Evolutionary conservation across 2,329 filamentous ascomycete species (phyloP).

Genomic region (Metarhizium guizhouense): DNA sequence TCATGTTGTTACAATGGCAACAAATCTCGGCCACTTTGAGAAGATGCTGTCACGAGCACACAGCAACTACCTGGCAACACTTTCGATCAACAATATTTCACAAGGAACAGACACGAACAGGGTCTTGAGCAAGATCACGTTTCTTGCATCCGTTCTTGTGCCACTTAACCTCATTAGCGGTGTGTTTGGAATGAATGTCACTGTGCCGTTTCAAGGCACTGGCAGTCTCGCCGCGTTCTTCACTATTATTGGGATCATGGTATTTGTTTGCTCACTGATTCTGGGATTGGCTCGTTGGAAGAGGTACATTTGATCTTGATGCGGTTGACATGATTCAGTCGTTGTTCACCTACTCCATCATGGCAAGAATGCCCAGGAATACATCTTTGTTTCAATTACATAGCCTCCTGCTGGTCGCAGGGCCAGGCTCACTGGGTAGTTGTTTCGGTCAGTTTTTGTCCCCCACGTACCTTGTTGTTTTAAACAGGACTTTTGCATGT

Average conservation of each 20-base stretch:
- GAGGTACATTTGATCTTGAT: slow-evolving; percentile 32
- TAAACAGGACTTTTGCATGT: too few relatives aligned
- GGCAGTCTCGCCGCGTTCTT: slow-evolving; percentile 48
- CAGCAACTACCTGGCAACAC: slow-evolving; percentile 91
- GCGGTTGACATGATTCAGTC: neutral
- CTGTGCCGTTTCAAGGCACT: slow-evolving; percentile 52
- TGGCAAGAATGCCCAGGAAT: neutral
- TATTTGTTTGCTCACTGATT: slow-evolving; percentile 39
- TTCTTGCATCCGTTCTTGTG: slow-evolving; percentile 90
- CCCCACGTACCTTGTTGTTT: too few relatives aligned
- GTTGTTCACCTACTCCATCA: neutral
- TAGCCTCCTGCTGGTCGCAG: too few relatives aligned
- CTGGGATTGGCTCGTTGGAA: slow-evolving; percentile 36
- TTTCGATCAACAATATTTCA: slow-evolving; percentile 83
- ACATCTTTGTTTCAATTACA: neutral
- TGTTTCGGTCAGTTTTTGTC: too few relatives aligned
- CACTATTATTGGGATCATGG: slow-evolving; percentile 42
- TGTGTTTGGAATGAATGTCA: slow-evolving; percentile 82
- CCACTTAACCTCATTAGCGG: slow-evolving; percentile 88
- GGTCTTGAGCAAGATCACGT: slow-evolving; percentile 88
- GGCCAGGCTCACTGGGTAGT: too few relatives aligned
- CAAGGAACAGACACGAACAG: slow-evolving; percentile 84
- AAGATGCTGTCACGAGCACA: slow-evolving; percentile 94
- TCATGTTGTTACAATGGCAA: slow-evolving; percentile 99
- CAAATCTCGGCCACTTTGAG: slow-evolving; percentile 89